These are phyloP conservation scores for Trichoderma atrobrunneum DNA, from an alignment of 2,329 filamentous ascomycete species.

Conservation along the genomic window DNA sequence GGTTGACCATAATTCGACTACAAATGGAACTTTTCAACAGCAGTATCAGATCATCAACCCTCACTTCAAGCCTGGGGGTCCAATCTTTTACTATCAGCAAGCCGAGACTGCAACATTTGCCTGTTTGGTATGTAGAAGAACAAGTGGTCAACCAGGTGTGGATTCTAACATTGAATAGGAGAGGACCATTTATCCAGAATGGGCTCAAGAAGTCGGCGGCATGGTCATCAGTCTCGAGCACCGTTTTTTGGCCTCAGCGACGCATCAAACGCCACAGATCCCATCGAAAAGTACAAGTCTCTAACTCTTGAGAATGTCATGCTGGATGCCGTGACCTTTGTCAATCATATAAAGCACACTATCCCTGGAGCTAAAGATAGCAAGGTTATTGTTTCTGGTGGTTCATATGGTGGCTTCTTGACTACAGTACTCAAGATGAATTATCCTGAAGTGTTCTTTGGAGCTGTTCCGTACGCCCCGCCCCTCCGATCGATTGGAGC, in stretches of 20 bases:
- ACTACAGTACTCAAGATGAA: not conserved
- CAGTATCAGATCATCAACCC: not conserved
- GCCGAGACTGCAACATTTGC: not conserved
- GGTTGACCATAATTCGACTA: not conserved
- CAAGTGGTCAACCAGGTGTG: not conserved
- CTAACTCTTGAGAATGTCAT: not conserved
- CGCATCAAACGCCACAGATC: not conserved
- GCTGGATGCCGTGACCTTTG: not conserved
- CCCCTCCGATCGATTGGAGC: not conserved
- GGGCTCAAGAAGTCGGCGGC: not conserved
- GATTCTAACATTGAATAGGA: not conserved
- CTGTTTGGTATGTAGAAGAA: not conserved
- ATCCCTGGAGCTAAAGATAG: not conserved
- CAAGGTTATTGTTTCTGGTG: not conserved
- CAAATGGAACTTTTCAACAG: not conserved
- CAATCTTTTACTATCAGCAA: not conserved
- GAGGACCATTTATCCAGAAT: not conserved
- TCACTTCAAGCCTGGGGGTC: not conserved
- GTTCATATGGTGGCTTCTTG: not conserved
- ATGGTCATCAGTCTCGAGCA: not conserved
- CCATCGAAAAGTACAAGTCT: not conserved
- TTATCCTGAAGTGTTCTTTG: not conserved
- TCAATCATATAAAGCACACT: not conserved
- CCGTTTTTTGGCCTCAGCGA: not conserved
- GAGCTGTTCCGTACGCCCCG: not conserved